Evolutionary conservation across 2,329 filamentous ascomycete genomes (phyloP), one percentile per base, ranked within the genome.

Genomic region (Bretziella fagacearum): DNA sequence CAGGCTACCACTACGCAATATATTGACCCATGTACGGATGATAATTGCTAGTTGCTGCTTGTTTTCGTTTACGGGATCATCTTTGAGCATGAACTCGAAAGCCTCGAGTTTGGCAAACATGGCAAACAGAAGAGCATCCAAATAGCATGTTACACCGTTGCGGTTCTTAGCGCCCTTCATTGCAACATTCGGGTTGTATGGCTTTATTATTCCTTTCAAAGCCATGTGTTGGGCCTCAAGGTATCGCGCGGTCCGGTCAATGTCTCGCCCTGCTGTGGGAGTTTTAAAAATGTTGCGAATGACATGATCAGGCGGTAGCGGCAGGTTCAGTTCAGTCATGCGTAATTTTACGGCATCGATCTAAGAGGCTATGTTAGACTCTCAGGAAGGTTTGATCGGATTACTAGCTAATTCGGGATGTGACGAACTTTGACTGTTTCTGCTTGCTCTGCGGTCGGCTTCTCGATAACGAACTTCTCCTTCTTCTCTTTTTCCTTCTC

Each of bases 71-170:
- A 55, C 71, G 52, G 84, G 84, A 6, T 79, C 77, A 49, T 80
- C 81, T 59, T 84, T 87, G 27, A 95, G 69, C 70, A 96, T 93
- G 42, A 82, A 84, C 61, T 96, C 89, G 59, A 94, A 98, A 53
- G 82, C 87, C 54, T 85, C 81, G 30, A 95, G 70, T 51, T 84
- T 79, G 15, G 84, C 82, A 59, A 96, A 96, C 85, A 98, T 95
- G 60, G 89, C 82, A 59, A 95, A 96, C 1, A 98, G 71, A 18
- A 96, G 65, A 0, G 89, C 74, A 60, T 96, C 91, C 13, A 96
- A 68, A 59, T 93, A 96, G 65, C 91, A 98, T n/a, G 89, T 96
- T 29, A 94, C 85, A 41, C 74, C 76, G 37, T 80, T 72, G 41
- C 86, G 72, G 58, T 98, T 98, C 55, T 84, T 81, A 10, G 91